Evolutionary conservation across 148 eudicot genomes (phyloP).

Genomic region (Persicaria tinctoria): DNA sequence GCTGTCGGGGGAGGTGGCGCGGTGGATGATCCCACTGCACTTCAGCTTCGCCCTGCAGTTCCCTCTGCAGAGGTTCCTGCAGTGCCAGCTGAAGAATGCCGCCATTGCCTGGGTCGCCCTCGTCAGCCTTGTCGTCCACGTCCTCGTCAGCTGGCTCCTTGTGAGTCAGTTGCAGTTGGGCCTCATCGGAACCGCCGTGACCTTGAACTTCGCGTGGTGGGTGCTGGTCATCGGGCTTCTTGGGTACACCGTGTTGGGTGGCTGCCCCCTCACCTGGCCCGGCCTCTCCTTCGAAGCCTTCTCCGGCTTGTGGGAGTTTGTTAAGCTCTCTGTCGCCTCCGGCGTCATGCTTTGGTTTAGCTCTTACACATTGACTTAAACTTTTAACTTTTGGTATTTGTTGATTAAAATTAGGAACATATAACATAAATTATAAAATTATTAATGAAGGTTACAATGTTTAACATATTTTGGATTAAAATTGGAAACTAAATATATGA

Average conservation of each 20-base stretch:
- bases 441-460: no score
- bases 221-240: slow-evolving; percentile 29
- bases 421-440: no score
- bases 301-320: slow-evolving; percentile 45
- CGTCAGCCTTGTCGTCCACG: slow-evolving; percentile 25
- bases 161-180: slow-evolving; percentile 26
- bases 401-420: no score
- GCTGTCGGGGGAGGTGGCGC: slow-evolving; percentile 23
- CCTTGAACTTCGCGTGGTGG: slow-evolving; percentile 46
- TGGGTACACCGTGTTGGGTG: slow-evolving; percentile 31
- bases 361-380: neutral
- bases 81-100: slow-evolving; percentile 39
- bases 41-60: slow-evolving; percentile 49
- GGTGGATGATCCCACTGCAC: slow-evolving; percentile 44
- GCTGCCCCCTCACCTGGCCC: slow-evolving; percentile 43
- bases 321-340: slow-evolving; percentile 41
- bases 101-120: slow-evolving; percentile 38
- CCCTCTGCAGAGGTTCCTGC: slow-evolving; percentile 45
- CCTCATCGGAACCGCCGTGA: slow-evolving; percentile 25
- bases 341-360: slow-evolving; percentile 52
- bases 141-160: slow-evolving; percentile 35
- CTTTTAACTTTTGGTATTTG: no score
- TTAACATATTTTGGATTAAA: no score
- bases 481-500: neutral
- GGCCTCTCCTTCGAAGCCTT: slow-evolving; percentile 52